Conservation (phyloP, 225 moss, liverwort and hornwort species). For the Marchantia paleacea region DNA sequence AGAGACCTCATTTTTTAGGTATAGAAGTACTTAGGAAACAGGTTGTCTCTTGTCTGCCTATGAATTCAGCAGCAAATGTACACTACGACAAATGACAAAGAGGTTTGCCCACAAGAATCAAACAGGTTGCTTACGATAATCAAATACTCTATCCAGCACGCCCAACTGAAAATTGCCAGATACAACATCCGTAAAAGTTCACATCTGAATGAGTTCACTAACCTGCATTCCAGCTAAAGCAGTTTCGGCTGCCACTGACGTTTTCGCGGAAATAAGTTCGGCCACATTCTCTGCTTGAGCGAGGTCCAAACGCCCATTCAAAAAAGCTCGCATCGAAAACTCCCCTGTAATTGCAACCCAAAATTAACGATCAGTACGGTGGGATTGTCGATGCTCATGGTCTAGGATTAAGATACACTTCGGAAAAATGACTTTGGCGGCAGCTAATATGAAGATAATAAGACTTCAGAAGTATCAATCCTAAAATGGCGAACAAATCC, state of each 20-base stretch:
- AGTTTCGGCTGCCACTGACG: conserved; percentile 79
- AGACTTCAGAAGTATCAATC: background rate
- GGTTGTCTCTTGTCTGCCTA: no score
- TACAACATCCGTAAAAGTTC: background rate
- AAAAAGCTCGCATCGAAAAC: conserved; percentile 86
- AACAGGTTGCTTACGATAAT: no score
- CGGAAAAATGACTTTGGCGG: background rate
- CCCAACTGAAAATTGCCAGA: no score
- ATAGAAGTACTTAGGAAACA: no score
- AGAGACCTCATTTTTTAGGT: no score
- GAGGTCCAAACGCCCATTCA: conserved; percentile 93
- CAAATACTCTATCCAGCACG: no score
- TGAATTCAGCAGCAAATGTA: no score
- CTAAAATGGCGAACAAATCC: background rate
- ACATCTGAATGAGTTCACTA: background rate
- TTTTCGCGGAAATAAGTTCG: conserved; percentile 81
- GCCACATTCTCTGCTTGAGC: conserved; percentile 91
- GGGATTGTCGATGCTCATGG: background rate
- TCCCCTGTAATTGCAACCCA: conserved; percentile 51
- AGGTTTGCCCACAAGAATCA: no score
- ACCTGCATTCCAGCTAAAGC: conserved; percentile 94
- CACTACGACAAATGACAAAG: no score
- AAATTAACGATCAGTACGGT: background rate
- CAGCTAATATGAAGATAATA: background rate
- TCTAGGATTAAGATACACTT: background rate